A percentile compares a stretch with the other conserved stretches of the same genome.
phyloP scores from a whole-genome alignment of 78 protist species.

The Dictyostelium firmibasis region DNA sequence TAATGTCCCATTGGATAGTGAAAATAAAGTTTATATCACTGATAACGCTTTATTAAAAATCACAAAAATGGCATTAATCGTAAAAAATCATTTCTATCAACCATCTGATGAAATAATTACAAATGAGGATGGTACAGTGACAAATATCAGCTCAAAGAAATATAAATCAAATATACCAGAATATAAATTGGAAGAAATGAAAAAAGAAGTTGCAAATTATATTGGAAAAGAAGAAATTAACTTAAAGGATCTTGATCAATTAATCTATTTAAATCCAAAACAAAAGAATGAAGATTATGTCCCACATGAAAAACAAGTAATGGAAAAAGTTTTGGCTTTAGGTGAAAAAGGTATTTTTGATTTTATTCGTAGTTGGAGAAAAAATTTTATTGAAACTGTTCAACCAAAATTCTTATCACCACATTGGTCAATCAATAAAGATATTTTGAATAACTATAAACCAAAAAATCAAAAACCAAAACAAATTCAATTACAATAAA shows the following conservation, averaged over 20 bases:
- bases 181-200: slow-evolving; percentile 18
- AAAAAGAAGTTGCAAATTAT: neutral
- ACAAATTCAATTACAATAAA: neutral
- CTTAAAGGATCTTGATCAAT: neutral
- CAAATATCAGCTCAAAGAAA: neutral
- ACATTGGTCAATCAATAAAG: slow-evolving; percentile 65
- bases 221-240: neutral
- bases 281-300: slow-evolving; percentile 15
- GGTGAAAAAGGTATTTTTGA: slow-evolving; percentile 58
- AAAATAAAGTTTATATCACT: neutral
- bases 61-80: neutral
- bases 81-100: neutral
- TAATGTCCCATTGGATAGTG: slow-evolving; percentile 23
- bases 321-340: slow-evolving; percentile 44
- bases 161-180: neutral
- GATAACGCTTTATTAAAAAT: neutral
- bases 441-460: slow-evolving; percentile 7
- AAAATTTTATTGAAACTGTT: slow-evolving; percentile 29
- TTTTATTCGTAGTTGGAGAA: slow-evolving; percentile 50
- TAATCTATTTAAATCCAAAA: neutral
- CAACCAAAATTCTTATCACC: slow-evolving; percentile 46
- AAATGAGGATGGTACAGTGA: neutral
- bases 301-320: slow-evolving; percentile 51
- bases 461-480: neutral
- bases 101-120: neutral